Percentiles rank a stretch among this genome's conserved stretches.
phyloP scores from a whole-genome alignment of 2,329 filamentous ascomycete species.

The Colletotrichum tofieldiae region DNA sequence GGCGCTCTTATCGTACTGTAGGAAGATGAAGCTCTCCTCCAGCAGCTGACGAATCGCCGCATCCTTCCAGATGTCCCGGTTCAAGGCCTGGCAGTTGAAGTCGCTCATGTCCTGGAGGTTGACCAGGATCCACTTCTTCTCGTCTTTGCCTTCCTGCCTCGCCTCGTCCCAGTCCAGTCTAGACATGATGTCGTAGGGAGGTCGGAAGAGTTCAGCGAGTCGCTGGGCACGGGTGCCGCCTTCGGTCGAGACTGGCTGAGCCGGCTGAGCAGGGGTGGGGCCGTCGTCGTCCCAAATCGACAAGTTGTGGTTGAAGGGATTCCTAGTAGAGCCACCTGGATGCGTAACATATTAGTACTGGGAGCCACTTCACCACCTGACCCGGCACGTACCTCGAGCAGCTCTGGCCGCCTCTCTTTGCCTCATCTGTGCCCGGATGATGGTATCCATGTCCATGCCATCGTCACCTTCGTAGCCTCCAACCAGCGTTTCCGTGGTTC shows the following conservation, averaged over 20 bases:
- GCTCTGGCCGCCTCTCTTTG: slow-evolving; percentile 44
- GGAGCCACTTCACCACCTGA: neutral
- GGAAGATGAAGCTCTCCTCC: slow-evolving; percentile 93
- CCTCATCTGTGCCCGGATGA: slow-evolving; percentile 76
- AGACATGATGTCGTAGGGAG: slow-evolving; percentile 91
- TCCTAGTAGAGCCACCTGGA: slow-evolving; percentile 44
- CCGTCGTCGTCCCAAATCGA: slow-evolving; percentile 56
- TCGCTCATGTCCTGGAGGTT: slow-evolving; percentile 95
- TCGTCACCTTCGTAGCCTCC: slow-evolving; percentile 71
- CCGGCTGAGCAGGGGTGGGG: slow-evolving; percentile 29
- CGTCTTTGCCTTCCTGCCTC: slow-evolving; percentile 86
- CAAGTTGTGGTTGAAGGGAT: slow-evolving; percentile 57
- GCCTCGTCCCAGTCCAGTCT: slow-evolving; percentile 85
- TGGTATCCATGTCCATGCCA: slow-evolving; percentile 68
- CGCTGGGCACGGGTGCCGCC: slow-evolving; percentile 79
- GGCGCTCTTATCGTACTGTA: slow-evolving; percentile 94
- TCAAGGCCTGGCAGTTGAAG: slow-evolving; percentile 95
- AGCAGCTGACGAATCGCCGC: slow-evolving; percentile 83
- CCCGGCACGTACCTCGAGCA: slow-evolving; percentile 46
- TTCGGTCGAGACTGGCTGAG: slow-evolving; percentile 51
- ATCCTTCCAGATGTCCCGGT: slow-evolving; percentile 97
- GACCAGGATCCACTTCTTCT: slow-evolving; percentile 94
- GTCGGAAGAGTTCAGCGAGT: slow-evolving; percentile 92
- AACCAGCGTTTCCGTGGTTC: slow-evolving; percentile 92
- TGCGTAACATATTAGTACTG: slow-evolving; percentile 4